Evolutionary conservation across 139 green algal species (phyloP).

Genomic region (Haematococcus lacustris): DNA sequence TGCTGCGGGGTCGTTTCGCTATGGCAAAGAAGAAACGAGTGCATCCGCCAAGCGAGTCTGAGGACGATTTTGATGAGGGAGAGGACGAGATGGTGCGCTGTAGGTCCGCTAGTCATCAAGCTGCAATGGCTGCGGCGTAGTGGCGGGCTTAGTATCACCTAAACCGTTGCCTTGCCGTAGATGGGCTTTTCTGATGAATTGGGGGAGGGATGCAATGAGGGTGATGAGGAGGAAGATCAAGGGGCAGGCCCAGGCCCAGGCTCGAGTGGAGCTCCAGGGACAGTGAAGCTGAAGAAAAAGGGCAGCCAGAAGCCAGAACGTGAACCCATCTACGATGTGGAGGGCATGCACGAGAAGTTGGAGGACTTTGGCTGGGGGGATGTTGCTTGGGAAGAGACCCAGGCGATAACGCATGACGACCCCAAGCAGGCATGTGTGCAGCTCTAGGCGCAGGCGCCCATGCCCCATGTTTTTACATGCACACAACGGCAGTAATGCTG

Average conservation of each 20-base stretch:
- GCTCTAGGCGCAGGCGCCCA: no score
- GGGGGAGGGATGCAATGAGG: neutral
- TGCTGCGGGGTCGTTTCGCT: no score
- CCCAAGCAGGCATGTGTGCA: slow-evolving; percentile 3
- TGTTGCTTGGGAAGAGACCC: slow-evolving; percentile 46
- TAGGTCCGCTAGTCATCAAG: no score
- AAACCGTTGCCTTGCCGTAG: no score
- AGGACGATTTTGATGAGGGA: no score
- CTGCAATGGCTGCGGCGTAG: no score
- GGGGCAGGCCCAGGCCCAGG: slow-evolving; percentile 5
- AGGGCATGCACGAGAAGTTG: slow-evolving; percentile 77
- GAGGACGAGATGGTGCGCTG: no score
- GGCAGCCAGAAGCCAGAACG: slow-evolving; percentile 19
- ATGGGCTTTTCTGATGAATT: neutral
- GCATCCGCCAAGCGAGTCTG: no score
- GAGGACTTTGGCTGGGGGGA: slow-evolving; percentile 83
- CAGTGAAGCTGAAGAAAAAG: slow-evolving; percentile 5
- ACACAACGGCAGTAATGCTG: no score
- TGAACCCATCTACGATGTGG: slow-evolving; percentile 71
- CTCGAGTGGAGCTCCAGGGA: neutral
- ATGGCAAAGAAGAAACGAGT: no score
- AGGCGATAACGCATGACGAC: slow-evolving; percentile 31
- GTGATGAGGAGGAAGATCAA: slow-evolving; percentile 16
- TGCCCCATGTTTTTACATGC: no score
- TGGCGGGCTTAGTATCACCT: no score